These are phyloP conservation scores for Vigna unguiculata DNA, from an alignment of 306 rosid genomes.

Conservation along the genomic window DNA sequence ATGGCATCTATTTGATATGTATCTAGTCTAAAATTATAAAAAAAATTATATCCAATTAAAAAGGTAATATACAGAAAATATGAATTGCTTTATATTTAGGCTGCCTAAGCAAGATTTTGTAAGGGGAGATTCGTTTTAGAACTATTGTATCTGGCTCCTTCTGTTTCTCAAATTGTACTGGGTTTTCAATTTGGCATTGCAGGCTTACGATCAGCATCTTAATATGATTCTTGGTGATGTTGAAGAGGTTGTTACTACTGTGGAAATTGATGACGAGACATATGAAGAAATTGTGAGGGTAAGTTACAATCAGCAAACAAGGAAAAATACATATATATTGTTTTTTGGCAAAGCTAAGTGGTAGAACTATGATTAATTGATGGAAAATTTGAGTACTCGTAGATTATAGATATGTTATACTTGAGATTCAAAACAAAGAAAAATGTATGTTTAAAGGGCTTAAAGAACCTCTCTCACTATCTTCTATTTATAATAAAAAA, in stretches of 20 bases:
- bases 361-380: background rate
- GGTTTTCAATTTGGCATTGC: conserved; percentile 49
- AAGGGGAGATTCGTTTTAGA: conserved; percentile 1
- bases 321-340: background rate
- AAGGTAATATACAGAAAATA: background rate
- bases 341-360: background rate
- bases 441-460: no score
- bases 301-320: conserved; percentile 42
- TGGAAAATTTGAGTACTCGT: background rate
- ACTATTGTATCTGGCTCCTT: background rate
- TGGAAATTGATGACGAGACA: conserved; percentile 97
- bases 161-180: background rate
- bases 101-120: conserved; percentile 1
- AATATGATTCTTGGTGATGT: conserved; percentile 99
- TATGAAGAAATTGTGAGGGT: conserved; percentile 99
- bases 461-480: no score
- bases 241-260: conserved; percentile 90
- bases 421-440: no score
- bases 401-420: conserved; percentile 6
- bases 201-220: conserved; percentile 99
- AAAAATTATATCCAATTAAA: conserved; percentile 2
- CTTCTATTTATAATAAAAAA: no score
- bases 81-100: background rate
- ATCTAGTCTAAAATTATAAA: background rate
- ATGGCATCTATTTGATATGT: background rate